Evolutionary conservation across 148 eudicot genomes (phyloP).

Genomic region (Euryodendron excelsum): DNA sequence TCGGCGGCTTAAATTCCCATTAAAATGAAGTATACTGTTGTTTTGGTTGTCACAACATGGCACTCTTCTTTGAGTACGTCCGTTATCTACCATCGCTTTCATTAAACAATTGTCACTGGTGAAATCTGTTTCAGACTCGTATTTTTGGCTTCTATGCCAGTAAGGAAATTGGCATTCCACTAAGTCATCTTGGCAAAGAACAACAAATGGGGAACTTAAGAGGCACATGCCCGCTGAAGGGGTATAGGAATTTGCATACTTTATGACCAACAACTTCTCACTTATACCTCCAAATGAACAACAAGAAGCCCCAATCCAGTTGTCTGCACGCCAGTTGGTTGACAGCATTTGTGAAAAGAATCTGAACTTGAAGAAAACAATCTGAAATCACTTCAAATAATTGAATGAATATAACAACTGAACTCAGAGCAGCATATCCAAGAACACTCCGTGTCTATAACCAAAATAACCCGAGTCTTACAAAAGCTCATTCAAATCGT

Average conservation of each 20-base stretch:
- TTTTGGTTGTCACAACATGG: constrained; percentile 9
- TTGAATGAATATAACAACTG: constrained; percentile 9
- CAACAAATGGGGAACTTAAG: constrained; percentile 53
- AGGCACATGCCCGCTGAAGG: constrained; percentile 61
- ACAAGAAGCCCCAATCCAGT: constrained; percentile 94
- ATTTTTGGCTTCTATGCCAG: constrained; percentile 9
- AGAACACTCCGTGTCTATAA: background rate
- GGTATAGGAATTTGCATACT: constrained; percentile 63
- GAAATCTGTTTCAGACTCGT: constrained; percentile 20
- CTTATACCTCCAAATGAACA: constrained; percentile 90
- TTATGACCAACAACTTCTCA: constrained; percentile 70
- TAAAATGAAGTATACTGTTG: constrained; percentile 3
- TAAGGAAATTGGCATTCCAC: constrained; percentile 34
- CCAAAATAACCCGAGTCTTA: background rate
- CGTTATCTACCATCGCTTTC: constrained; percentile 10
- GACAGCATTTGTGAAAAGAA: constrained; percentile 81
- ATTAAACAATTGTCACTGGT: constrained; percentile 9
- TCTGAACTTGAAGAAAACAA: constrained; percentile 33
- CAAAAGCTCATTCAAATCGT: background rate
- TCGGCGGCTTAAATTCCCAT: constrained; percentile 4
- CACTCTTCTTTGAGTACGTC: constrained; percentile 13
- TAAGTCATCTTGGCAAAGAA: constrained; percentile 68
- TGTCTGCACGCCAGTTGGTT: constrained; percentile 91
- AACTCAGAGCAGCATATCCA: constrained; percentile 4
- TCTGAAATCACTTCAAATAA: background rate